These are phyloP conservation scores for Fomitopsis palustris DNA, from an alignment of 1,284 basidiomycete species.

Conservation along the genomic window DNA sequence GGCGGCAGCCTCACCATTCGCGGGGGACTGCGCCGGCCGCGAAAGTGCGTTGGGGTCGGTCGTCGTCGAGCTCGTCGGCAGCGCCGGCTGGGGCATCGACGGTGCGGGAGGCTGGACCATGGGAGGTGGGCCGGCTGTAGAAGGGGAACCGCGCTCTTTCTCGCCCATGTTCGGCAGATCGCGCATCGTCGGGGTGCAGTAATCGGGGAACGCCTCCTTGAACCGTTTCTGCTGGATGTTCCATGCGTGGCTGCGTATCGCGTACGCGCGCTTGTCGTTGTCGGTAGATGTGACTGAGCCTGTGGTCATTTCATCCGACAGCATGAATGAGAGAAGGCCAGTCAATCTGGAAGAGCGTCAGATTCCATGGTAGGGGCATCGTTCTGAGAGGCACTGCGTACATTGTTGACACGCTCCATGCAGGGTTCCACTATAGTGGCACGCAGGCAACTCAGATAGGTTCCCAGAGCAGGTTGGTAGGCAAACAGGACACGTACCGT, in stretches of 20 bases:
- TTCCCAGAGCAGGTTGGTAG: neutral
- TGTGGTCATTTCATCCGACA: slow-evolving; percentile 95
- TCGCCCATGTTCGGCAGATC: slow-evolving; percentile 89
- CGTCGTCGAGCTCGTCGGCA: slow-evolving; percentile 2
- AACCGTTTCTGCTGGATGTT: slow-evolving; percentile 82
- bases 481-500: slow-evolving; percentile 52
- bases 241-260: slow-evolving; percentile 80
- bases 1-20: slow-evolving; percentile 8
- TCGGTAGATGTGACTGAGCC: slow-evolving; percentile 85
- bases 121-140: slow-evolving; percentile 14
- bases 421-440: slow-evolving; percentile 76
- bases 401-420: slow-evolving; percentile 93
- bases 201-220: slow-evolving; percentile 81
- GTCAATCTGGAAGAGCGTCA: slow-evolving; percentile 70
- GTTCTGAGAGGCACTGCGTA: slow-evolving; percentile 36
- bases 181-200: slow-evolving; percentile 60
- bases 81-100: neutral
- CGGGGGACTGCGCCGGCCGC: slow-evolving; percentile 5
- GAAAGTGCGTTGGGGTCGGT: slow-evolving; percentile 12
- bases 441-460: slow-evolving; percentile 3
- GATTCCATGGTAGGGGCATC: neutral
- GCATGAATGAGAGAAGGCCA: slow-evolving; percentile 94
- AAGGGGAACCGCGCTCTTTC: slow-evolving; percentile 52
- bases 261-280: slow-evolving; percentile 75
- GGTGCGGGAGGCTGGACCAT: neutral